These are phyloP conservation scores for Coniella vitis DNA, from an alignment of 2,329 filamentous ascomycete genomes.

Conservation along the genomic window DNA sequence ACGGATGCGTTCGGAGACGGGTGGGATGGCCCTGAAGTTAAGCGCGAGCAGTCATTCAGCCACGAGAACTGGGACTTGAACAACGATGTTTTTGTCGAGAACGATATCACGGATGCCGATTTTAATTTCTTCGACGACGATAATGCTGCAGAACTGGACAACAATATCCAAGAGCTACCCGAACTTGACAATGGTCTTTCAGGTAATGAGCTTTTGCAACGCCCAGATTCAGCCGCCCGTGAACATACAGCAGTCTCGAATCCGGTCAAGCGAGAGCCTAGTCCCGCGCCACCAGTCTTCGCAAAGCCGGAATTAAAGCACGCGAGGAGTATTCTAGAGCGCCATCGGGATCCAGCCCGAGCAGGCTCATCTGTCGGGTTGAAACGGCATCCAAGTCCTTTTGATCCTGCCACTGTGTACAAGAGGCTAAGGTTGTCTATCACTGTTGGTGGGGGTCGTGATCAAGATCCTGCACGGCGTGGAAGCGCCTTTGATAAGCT, in stretches of 20 bases:
- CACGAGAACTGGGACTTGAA: conserved; percentile 60
- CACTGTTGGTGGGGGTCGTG: conserved; percentile 18
- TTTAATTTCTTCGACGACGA: conserved; percentile 77
- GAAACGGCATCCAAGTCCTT: conserved; percentile 51
- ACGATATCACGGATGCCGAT: conserved; percentile 72
- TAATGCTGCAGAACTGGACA: conserved; percentile 32
- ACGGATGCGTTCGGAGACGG: conserved; percentile 28
- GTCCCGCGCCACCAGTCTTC: conserved; percentile 33
- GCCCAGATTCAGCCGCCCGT: conserved; percentile 18
- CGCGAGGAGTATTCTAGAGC: conserved; percentile 44
- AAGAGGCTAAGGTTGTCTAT: conserved; percentile 49
- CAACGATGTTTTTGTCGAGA: conserved; percentile 64
- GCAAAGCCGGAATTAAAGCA: conserved; percentile 55
- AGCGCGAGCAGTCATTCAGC: conserved; percentile 39
- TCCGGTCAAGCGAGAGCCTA: conserved; percentile 5
- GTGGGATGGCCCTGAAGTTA: conserved; percentile 37
- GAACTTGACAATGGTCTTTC: conserved; percentile 20
- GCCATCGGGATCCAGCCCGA: conserved; percentile 23
- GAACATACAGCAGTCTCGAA: conserved; percentile 5
- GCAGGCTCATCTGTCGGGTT: conserved; percentile 25
- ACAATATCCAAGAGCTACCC: conserved; percentile 29
- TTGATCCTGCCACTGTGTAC: conserved; percentile 51
- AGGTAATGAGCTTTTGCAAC: conserved; percentile 10
- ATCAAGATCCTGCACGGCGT: conserved; percentile 26
- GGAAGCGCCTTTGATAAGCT: conserved; percentile 48